Evolutionary conservation across 148 eudicot species (phyloP).

Genomic region (Vaccinium myrtillus): DNA sequence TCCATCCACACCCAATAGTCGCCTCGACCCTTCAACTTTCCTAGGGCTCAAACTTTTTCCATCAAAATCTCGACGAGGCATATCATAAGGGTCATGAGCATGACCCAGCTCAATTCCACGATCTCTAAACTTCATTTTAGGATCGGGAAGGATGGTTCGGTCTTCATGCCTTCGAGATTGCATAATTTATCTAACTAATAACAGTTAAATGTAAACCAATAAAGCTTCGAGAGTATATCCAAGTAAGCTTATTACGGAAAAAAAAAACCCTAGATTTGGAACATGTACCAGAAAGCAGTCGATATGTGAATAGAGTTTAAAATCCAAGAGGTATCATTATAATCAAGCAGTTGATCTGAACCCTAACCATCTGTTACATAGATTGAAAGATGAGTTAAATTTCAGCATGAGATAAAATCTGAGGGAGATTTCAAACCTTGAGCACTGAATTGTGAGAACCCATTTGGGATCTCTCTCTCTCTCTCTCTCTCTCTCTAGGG

Average conservation of each 20-base stretch:
- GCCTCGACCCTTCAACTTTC: constrained; percentile 6
- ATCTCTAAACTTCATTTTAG: constrained; percentile 16
- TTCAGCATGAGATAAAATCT: not conserved
- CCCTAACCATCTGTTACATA: not conserved
- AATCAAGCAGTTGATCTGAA: not conserved
- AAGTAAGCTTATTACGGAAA: not conserved
- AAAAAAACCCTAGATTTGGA: not conserved
- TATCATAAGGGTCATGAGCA: constrained; percentile 10
- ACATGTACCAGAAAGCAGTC: not conserved
- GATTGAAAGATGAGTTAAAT: not conserved
- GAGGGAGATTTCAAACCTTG: constrained; percentile 2
- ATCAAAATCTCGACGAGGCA: constrained; percentile 13
- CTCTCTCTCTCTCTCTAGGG: not conserved
- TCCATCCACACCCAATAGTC: constrained; percentile 11
- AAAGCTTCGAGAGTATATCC: not conserved
- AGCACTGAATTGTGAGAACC: not conserved
- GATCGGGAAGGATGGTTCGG: constrained; percentile 12
- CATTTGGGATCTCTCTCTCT: not conserved
- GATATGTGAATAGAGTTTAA: not conserved
- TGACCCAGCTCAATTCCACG: constrained; percentile 14
- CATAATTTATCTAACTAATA: constrained; percentile 5
- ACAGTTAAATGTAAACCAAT: not conserved
- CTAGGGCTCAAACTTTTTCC: constrained; percentile 30
- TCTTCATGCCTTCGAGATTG: constrained; percentile 27
- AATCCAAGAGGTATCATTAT: not conserved